phyloP scores from a whole-genome alignment of 176 grass and related monocot genomes.

The Triticum turgidum region DNA sequence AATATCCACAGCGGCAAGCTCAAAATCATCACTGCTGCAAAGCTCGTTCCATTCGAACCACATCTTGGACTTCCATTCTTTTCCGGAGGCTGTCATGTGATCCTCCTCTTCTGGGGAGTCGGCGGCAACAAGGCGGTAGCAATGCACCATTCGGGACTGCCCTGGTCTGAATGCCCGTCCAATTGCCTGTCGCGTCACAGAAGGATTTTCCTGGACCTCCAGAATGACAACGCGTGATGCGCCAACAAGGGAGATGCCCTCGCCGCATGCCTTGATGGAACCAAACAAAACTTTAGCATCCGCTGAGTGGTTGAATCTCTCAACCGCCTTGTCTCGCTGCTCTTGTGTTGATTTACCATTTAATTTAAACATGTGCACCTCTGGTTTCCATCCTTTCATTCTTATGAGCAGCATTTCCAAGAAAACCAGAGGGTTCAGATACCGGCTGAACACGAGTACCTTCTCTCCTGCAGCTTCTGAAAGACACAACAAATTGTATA shows the following conservation, averaged over 20 bases:
- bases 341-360: constrained; percentile 42
- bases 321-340: constrained; percentile 53
- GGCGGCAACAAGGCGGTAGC: constrained; percentile 62
- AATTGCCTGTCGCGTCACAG: constrained; percentile 74
- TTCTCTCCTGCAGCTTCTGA: constrained; percentile 66
- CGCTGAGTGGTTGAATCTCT: constrained; percentile 67
- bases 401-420: constrained; percentile 55
- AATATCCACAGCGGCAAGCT: constrained; percentile 48
- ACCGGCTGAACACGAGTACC: constrained; percentile 75
- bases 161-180: constrained; percentile 75
- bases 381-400: constrained; percentile 62
- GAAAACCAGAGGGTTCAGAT: constrained; percentile 59
- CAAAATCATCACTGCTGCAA: constrained; percentile 35
- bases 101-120: constrained; percentile 67
- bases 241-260: constrained; percentile 80
- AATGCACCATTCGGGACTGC: constrained; percentile 61
- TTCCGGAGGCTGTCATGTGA: constrained; percentile 56
- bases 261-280: constrained; percentile 86
- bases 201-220: constrained; percentile 84
- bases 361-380: constrained; percentile 54
- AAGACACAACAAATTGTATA: constrained; percentile 58
- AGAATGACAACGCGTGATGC: constrained; percentile 73
- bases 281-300: constrained; percentile 76
- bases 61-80: constrained; percentile 68
- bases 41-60: constrained; percentile 82